Conservation (phyloP, 208 protist genomes). For the Paratrypanosoma confusum region DNA sequence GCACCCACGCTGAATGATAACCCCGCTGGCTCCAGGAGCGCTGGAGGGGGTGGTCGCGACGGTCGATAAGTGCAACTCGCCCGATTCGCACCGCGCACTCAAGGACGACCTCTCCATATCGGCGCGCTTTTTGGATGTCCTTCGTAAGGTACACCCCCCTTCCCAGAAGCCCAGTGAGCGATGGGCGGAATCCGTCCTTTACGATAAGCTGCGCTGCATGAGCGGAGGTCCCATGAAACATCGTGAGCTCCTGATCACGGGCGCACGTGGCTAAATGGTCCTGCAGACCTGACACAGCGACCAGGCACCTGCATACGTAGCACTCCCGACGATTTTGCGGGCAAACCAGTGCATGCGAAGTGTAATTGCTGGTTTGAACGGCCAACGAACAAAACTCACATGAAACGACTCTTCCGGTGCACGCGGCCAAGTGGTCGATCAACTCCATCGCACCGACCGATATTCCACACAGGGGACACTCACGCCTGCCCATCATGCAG, state of each 20-base stretch:
- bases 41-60: background rate
- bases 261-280: conserved; percentile 1
- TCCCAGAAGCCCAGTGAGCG: conserved; percentile 2
- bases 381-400: conserved; percentile 2
- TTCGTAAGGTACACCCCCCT: conserved; percentile 8
- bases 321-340: conserved; percentile 1
- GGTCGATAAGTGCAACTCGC: background rate
- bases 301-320: background rate
- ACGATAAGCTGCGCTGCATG: background rate
- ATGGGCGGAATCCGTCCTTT: conserved; percentile 3
- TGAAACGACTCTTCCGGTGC: conserved; percentile 1
- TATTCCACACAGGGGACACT: conserved; percentile 2
- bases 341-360: conserved; percentile 1
- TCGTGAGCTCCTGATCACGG: background rate
- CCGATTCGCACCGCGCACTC: conserved; percentile 1
- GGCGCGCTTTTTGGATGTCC: conserved; percentile 2
- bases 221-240: conserved; percentile 8
- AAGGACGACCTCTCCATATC: conserved; percentile 5
- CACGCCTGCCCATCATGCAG: no score
- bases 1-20: conserved; percentile 7
- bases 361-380: background rate
- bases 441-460: background rate
- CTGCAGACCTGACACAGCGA: background rate
- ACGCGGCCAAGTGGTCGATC: background rate
- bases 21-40: background rate